Base-by-base conservation (phyloP, 202 grass and related monocot genomes). In the Digitaria exilis region DNA sequence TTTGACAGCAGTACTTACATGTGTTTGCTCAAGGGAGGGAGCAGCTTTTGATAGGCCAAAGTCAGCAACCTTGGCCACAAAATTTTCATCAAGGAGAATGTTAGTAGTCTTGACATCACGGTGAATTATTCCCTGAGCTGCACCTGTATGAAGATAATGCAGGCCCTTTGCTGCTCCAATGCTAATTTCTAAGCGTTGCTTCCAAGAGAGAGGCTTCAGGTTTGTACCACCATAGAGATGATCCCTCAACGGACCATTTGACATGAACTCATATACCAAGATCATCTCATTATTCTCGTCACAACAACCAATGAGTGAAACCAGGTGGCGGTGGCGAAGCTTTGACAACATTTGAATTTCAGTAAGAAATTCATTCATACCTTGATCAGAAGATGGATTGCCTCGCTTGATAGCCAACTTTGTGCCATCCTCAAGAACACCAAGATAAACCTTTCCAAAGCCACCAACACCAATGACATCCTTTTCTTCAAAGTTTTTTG, bases 271-370 rank as follows among this genome's bases (percentile, higher is more conserved):
- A 69, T 97, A 97, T 55, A 97, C 91, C 79, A 97, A 59, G 62
- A 97, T 97, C 94, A 97, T 97, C 79, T 97, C 94, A 7, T 88
- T 93, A 60, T 97, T 90, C 82, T 97, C 94, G 82, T 94, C 94
- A 82, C 94, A 97, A 34, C 89, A 97, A 32, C 94, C 94, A 48
- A 94, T 94, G 69, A 97, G 88, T 67, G 94, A 94, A 69, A 97
- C 94, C 19, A 97, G 82, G 84, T 97, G 94, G 14, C 91, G 84
- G 42, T 97, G 94, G 30, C 89, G 75, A 71, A 97, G 91, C 69
- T 97, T 94, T 58, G 94, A 97, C 45, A 97, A 43, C 88, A 97
- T 91, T 77, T 97, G 81, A 58, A 94, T 97, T 81, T 97, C 91
- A 56, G 94, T 97, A 61, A 87, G 58, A 65, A 97, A 97, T 77